Conservation (phyloP, 306 rosid species). For the Calophaca sinica region DNA sequence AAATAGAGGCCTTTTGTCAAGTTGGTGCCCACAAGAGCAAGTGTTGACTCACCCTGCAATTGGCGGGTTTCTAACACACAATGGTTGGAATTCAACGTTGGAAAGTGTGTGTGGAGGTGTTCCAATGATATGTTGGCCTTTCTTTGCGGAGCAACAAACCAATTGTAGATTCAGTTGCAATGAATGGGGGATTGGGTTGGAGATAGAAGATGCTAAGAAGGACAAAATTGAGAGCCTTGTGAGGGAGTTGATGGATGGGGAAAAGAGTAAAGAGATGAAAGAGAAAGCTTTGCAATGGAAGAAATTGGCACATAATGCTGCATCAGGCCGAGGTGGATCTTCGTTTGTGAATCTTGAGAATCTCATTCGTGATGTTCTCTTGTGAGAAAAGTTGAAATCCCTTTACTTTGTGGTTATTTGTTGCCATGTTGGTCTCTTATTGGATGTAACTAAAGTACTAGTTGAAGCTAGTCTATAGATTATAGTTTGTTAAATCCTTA, state of each 20-base stretch:
- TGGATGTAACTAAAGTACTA: background rate
- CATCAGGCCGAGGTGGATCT: slow-evolving; percentile 41
- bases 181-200: slow-evolving; percentile 77
- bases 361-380: slow-evolving; percentile 35
- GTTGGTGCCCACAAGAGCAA: slow-evolving; percentile 75
- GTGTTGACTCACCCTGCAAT: slow-evolving; percentile 61
- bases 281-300: slow-evolving; percentile 58
- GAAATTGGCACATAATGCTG: slow-evolving; percentile 53
- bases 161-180: slow-evolving; percentile 62
- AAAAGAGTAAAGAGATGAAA: slow-evolving; percentile 58
- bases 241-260: slow-evolving; percentile 65
- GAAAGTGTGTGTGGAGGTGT: slow-evolving; percentile 70
- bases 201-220: slow-evolving; percentile 62
- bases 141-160: slow-evolving; percentile 76
- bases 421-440: background rate
- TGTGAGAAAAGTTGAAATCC: background rate
- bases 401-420: background rate
- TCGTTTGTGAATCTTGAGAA: slow-evolving; percentile 49
- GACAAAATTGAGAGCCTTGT: slow-evolving; percentile 56
- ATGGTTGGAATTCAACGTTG: slow-evolving; percentile 81
- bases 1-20: slow-evolving; percentile 51
- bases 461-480: background rate
- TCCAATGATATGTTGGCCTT: slow-evolving; percentile 78
- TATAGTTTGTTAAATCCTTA: no score
- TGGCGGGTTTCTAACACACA: slow-evolving; percentile 74